These are phyloP conservation scores for Hypomontagnella submonticulosa DNA, from an alignment of 495 filamentous ascomycete genomes.

Conservation along the genomic window DNA sequence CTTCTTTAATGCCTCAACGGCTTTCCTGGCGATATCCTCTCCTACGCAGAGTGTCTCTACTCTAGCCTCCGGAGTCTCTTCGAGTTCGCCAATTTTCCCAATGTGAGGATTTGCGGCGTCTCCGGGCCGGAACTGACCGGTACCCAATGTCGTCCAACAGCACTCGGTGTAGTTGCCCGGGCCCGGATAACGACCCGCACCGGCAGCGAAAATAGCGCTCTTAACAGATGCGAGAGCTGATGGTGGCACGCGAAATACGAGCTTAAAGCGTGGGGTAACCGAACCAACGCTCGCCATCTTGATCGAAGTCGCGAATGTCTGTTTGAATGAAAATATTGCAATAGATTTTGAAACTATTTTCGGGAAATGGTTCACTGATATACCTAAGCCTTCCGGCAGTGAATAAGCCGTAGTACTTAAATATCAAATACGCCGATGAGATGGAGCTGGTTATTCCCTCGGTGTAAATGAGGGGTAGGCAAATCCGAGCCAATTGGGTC, in stretches of 20 bases:
- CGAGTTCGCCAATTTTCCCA: constrained; percentile 61
- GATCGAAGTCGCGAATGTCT: not conserved
- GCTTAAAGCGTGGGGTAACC: constrained; percentile 55
- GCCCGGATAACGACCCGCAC: constrained; percentile 66
- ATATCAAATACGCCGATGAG: not conserved
- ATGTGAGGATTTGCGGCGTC: constrained; percentile 66
- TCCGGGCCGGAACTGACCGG: constrained; percentile 69
- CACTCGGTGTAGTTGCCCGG: constrained; percentile 67
- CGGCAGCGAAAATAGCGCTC: constrained; percentile 67
- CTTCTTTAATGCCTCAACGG: constrained; percentile 68
- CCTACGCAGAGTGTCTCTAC: constrained; percentile 62
- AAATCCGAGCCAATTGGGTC: constrained; percentile 6
- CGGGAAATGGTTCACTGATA: not conserved
- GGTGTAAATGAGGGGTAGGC: constrained; percentile 19
- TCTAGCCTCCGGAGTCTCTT: constrained; percentile 58
- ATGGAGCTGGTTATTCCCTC: constrained; percentile 15
- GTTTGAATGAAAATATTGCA: too few species aligned
- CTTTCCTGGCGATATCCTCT: constrained; percentile 52
- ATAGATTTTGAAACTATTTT: not conserved
- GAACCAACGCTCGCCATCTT: constrained; percentile 28
- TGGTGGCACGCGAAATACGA: constrained; percentile 67
- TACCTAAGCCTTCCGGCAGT: too few species aligned
- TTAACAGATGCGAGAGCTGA: constrained; percentile 61
- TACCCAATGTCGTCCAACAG: constrained; percentile 66
- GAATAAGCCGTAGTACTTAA: too few species aligned